A percentile compares a stretch with the other conserved stretches of the same genome.
These are phyloP conservation scores for Phellinidium pouzarii DNA, from an alignment of 1,284 basidiomycete genomes.

Conservation along the genomic window DNA sequence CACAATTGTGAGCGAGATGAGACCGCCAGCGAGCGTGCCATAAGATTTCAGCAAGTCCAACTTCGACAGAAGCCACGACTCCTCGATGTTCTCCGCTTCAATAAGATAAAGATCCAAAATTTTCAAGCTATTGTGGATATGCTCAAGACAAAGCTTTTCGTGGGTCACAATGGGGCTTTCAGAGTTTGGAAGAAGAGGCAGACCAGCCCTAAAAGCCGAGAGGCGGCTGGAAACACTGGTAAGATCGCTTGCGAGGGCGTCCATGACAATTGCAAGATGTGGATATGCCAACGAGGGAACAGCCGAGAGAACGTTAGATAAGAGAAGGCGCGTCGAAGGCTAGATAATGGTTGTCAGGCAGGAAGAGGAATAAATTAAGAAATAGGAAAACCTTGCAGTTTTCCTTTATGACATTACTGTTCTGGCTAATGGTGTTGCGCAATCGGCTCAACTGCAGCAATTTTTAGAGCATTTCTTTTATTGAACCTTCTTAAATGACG, in stretches of 20 bases:
- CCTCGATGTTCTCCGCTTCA: slow-evolving; percentile 21
- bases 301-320: slow-evolving; percentile 38
- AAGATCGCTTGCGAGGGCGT: slow-evolving; percentile 35
- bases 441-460: slow-evolving; percentile 7
- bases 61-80: slow-evolving; percentile 3
- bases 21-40: slow-evolving; percentile 26
- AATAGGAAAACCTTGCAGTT: slow-evolving; percentile 6
- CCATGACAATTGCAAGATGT: slow-evolving; percentile 34
- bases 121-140: slow-evolving; percentile 48
- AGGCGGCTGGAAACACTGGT: slow-evolving; percentile 33
- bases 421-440: slow-evolving; percentile 3
- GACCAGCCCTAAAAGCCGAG: slow-evolving; percentile 35
- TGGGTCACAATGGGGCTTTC: slow-evolving; percentile 19
- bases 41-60: slow-evolving; percentile 4
- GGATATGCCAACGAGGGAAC: slow-evolving; percentile 32
- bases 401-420: slow-evolving; percentile 1
- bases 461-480: neutral
- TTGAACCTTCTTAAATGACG: slow-evolving; percentile 21
- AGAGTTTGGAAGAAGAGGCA: slow-evolving; percentile 32
- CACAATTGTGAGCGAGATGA: slow-evolving; percentile 42
- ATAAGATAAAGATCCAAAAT: slow-evolving; percentile 59
- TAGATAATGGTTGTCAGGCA: slow-evolving; percentile 23
- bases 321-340: slow-evolving; percentile 51
- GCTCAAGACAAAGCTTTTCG: slow-evolving; percentile 36
- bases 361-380: neutral